These are phyloP conservation scores for Setaria italica DNA, from an alignment of 202 grass and related monocot species.

Conservation along the genomic window DNA sequence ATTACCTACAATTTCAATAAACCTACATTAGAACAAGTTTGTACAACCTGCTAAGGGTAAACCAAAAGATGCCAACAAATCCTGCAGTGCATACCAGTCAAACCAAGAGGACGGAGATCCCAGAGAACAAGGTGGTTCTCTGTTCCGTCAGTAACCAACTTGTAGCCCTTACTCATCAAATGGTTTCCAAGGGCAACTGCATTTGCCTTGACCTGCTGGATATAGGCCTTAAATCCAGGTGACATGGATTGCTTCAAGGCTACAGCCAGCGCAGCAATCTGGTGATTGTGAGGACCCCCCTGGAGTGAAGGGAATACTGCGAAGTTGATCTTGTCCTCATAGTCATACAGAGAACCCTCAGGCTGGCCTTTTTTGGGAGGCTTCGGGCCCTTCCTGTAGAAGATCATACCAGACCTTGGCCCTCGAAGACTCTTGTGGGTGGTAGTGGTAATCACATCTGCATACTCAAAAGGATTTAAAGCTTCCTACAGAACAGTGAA, in stretches of 20 bases:
- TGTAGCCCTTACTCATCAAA: conserved; percentile 99
- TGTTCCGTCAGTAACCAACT: conserved; percentile 95
- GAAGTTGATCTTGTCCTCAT: conserved; percentile 96
- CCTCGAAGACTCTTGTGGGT: conserved; percentile 96
- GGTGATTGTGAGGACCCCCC: conserved; percentile 98
- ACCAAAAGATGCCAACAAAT: not conserved
- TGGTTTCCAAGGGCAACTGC: conserved; percentile 90
- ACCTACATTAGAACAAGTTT: conserved; percentile 18
- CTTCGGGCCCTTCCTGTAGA: conserved; percentile 97
- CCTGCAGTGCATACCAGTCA: conserved; percentile 69
- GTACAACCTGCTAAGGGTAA: not conserved
- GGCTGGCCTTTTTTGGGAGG: conserved; percentile 94
- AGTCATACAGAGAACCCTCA: conserved; percentile 89
- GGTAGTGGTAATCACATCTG: conserved; percentile 94
- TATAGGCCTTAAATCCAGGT: conserved; percentile 95
- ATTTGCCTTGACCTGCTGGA: conserved; percentile 94
- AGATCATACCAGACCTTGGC: conserved; percentile 97
- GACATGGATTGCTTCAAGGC: conserved; percentile 76
- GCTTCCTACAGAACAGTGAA: conserved; percentile 53
- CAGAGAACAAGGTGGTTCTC: conserved; percentile 99
- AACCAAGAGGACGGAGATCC: conserved; percentile 97
- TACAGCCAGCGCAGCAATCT: conserved; percentile 92
- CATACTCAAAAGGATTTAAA: conserved; percentile 90
- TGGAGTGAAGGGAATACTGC: conserved; percentile 95
- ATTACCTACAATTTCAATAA: conserved; percentile 64